phyloP scores from a whole-genome alignment of 116 monocot genomes.

The Phalaenopsis hybrid region DNA sequence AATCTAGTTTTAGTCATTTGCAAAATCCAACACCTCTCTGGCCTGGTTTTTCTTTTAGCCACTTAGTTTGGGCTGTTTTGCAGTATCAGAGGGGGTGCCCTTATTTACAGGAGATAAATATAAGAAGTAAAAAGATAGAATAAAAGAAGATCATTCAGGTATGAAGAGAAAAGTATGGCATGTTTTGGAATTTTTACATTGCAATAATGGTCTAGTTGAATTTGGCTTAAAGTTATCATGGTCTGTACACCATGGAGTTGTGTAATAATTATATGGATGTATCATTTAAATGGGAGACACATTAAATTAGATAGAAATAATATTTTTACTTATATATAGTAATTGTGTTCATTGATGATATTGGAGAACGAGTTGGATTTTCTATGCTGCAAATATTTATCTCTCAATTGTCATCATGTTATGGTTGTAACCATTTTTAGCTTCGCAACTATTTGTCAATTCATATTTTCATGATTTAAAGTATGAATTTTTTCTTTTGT shows the following conservation, averaged over 20 bases:
- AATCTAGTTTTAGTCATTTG: slow-evolving; percentile 44
- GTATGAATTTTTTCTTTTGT: too few relatives aligned
- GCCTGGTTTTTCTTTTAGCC: slow-evolving; percentile 70
- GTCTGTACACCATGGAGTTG: too few relatives aligned
- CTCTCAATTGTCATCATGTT: not conserved
- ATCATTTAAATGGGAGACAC: not conserved
- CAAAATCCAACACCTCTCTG: slow-evolving; percentile 49
- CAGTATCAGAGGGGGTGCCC: slow-evolving; percentile 57
- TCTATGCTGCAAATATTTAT: not conserved
- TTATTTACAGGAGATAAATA: slow-evolving; percentile 33
- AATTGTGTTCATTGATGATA: not conserved
- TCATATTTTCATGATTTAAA: too few relatives aligned
- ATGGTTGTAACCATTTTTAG: not conserved
- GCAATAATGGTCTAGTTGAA: not conserved
- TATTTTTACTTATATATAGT: not conserved
- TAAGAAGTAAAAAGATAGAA: slow-evolving; percentile 10
- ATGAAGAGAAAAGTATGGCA: not conserved
- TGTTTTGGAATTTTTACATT: not conserved
- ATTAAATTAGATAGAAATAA: not conserved
- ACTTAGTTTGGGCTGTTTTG: slow-evolving; percentile 71
- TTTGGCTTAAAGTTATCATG: too few relatives aligned
- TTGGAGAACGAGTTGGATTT: not conserved
- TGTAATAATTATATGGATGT: not conserved
- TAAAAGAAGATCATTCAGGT: not conserved
- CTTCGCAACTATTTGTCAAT: not conserved